A percentile compares a stretch with the other conserved stretches of the same genome.
Evolutionary conservation across 2,329 filamentous ascomycete species (phyloP).

Genomic region (Fusarium sp.): DNA sequence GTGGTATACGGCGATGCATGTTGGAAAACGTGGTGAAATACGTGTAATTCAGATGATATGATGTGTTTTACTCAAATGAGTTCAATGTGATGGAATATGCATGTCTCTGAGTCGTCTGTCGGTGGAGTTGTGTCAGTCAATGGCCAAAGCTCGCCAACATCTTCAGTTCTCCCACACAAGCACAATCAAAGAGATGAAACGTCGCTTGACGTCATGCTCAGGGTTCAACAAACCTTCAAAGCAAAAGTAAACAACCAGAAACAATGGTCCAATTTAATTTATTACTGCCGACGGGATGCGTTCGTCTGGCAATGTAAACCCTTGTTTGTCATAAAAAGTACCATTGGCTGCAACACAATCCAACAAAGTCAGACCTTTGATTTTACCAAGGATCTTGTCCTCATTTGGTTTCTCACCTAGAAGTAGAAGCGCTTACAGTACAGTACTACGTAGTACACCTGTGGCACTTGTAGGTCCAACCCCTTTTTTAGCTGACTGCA

Average conservation of each 20-base stretch:
- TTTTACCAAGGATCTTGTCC: slow-evolving; percentile 11
- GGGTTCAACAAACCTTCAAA: slow-evolving; percentile 11
- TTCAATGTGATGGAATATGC: background rate
- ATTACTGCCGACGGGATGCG: background rate
- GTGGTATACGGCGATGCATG: background rate
- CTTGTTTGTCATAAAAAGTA: slow-evolving; percentile 13
- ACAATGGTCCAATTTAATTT: slow-evolving; percentile 4
- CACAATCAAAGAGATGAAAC: slow-evolving; percentile 1
- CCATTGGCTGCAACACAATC: slow-evolving; percentile 19
- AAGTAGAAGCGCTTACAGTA: slow-evolving; percentile 37
- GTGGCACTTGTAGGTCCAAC: slow-evolving; percentile 18
- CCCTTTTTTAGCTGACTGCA: slow-evolving; percentile 31
- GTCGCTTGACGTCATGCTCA: slow-evolving; percentile 31
- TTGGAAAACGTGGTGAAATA: background rate
- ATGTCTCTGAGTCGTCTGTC: background rate
- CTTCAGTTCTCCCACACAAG: background rate
- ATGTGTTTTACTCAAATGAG: background rate
- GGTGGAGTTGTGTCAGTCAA: background rate
- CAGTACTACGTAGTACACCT: too few relatives aligned
- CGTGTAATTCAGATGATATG: too few relatives aligned
- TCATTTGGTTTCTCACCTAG: slow-evolving; percentile 22
- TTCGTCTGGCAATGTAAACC: slow-evolving; percentile 16
- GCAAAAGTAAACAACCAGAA: slow-evolving; percentile 9
- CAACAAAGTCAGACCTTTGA: slow-evolving; percentile 26
- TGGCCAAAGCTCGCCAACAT: slow-evolving; percentile 1